A percentile compares a stretch with the other conserved stretches of the same genome.
Evolutionary conservation across 2,329 filamentous ascomycete genomes (phyloP).

Genomic region (Cordyceps fumosorosea): DNA sequence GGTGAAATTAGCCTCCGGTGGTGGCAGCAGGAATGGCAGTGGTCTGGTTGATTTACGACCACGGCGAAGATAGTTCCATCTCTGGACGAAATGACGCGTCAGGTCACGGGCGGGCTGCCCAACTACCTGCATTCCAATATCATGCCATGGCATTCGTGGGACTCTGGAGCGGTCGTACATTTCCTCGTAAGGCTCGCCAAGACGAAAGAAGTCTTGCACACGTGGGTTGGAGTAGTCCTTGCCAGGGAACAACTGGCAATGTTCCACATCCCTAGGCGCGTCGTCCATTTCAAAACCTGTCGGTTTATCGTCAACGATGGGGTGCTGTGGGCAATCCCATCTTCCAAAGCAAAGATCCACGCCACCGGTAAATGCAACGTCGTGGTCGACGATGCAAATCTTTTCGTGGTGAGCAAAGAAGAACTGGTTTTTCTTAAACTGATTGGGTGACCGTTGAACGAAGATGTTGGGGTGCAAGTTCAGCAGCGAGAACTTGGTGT

Average conservation of each 20-base stretch:
- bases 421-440: constrained; percentile 98
- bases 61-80: constrained; percentile 94
- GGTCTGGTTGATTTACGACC: constrained; percentile 90
- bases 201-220: constrained; percentile 87
- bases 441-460: constrained; percentile 91
- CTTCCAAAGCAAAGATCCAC: constrained; percentile 95
- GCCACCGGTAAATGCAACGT: constrained; percentile 89
- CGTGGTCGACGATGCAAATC: constrained; percentile 93
- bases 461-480: constrained; percentile 96
- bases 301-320: constrained; percentile 83
- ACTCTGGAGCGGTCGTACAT: constrained; percentile 93
- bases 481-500: constrained; percentile 92
- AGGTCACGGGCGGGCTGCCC: constrained; percentile 91
- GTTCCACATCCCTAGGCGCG: constrained; percentile 75
- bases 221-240: constrained; percentile 98
- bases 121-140: constrained; percentile 95
- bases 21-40: constrained; percentile 86
- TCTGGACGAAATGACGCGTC: constrained; percentile 91
- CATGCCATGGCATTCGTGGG: constrained; percentile 97
- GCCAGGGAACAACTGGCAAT: constrained; percentile 92
- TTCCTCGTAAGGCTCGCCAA: constrained; percentile 93
- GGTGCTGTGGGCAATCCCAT: constrained; percentile 95
- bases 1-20: constrained; percentile 80
- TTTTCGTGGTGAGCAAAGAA: constrained; percentile 99
- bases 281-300: constrained; percentile 84